Base-by-base conservation (phyloP, 805 yeast species). In the Ogataea glucozyma region DNA sequence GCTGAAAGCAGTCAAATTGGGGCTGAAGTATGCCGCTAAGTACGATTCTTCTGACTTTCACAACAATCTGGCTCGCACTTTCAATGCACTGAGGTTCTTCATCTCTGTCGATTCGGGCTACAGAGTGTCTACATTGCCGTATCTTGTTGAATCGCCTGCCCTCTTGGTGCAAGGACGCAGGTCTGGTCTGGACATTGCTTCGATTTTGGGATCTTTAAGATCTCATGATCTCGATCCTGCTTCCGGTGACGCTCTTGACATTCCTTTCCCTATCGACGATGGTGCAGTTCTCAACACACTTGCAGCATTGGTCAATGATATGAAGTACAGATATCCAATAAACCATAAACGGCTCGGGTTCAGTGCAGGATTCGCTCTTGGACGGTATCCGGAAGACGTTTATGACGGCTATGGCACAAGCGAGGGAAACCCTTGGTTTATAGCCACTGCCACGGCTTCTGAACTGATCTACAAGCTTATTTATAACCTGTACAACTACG, bases 361-460 rank as follows among this genome's bases (percentile, higher is more conserved):
- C 30, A 43, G 53, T 23, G 54, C 64, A 3, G 85, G 85, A 3
- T 81, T 83, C 38, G 96, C 85, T 0, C 64, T 90, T 40, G 98
- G 98, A 3, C 73, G 98, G 58, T 90, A 90, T 58, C 96, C 97
- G 1, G 98, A 90, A 58, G 98, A 90, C 64, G 61, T 83, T 8
- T 90, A 90, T 62, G 83, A 90, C 61, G 96, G 96, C 0, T 66
- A 70, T 46, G 81, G 79, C 0, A 69, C 75, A 0, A 71, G 83
- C 23, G 88, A 83, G 54, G 97, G 97, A 3, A 89, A 90, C 57
- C 97, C 98, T 5, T 90, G 97, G 98, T 88, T 89, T 58, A 75
- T 90, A 44, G 69, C 86, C 3, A 85, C 91, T 1, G 77, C 85
- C 0, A 70, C 85, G 3, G 88, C 87, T 2, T 69, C 87, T 4